These are phyloP conservation scores for Ophioceras dolichostomum DNA, from an alignment of 2,329 filamentous ascomycete species.

Conservation along the genomic window DNA sequence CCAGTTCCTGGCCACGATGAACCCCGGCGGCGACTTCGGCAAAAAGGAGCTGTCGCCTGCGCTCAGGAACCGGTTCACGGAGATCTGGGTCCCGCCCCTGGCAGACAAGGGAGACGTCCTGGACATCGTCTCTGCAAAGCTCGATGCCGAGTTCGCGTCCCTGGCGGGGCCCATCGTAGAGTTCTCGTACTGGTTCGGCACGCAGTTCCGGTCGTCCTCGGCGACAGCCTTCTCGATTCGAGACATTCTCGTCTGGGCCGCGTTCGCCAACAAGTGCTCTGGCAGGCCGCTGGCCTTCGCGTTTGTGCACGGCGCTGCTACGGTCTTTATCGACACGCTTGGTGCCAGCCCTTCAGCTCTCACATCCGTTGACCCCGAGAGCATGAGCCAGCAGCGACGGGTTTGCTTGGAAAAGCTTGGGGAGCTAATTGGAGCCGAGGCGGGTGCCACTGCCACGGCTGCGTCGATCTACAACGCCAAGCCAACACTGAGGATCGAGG, in stretches of 20 bases:
- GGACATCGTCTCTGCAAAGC: slow-evolving; percentile 72
- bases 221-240: slow-evolving; percentile 76
- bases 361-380: slow-evolving; percentile 57
- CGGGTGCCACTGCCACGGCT: slow-evolving; percentile 46
- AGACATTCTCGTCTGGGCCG: slow-evolving; percentile 86
- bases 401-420: slow-evolving; percentile 63
- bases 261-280: slow-evolving; percentile 67
- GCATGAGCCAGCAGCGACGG: slow-evolving; percentile 57
- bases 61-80: slow-evolving; percentile 89
- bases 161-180: slow-evolving; percentile 61
- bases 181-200: slow-evolving; percentile 90
- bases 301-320: slow-evolving; percentile 74
- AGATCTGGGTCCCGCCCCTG: slow-evolving; percentile 93
- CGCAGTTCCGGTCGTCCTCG: slow-evolving; percentile 62
- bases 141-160: slow-evolving; percentile 40
- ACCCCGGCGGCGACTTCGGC: slow-evolving; percentile 94
- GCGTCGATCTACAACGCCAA: slow-evolving; percentile 57
- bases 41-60: slow-evolving; percentile 96
- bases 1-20: slow-evolving; percentile 98
- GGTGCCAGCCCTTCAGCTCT: slow-evolving; percentile 90
- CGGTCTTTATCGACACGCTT: slow-evolving; percentile 91
- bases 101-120: slow-evolving; percentile 76
- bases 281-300: slow-evolving; percentile 28
- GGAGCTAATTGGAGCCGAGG: slow-evolving; percentile 47
- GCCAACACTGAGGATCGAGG: slow-evolving; percentile 43